Percentiles rank a stretch among this genome's conserved stretches.
These are phyloP conservation scores for Thelephora ganbajun DNA, from an alignment of 768 basidiomycete species.

Conservation along the genomic window DNA sequence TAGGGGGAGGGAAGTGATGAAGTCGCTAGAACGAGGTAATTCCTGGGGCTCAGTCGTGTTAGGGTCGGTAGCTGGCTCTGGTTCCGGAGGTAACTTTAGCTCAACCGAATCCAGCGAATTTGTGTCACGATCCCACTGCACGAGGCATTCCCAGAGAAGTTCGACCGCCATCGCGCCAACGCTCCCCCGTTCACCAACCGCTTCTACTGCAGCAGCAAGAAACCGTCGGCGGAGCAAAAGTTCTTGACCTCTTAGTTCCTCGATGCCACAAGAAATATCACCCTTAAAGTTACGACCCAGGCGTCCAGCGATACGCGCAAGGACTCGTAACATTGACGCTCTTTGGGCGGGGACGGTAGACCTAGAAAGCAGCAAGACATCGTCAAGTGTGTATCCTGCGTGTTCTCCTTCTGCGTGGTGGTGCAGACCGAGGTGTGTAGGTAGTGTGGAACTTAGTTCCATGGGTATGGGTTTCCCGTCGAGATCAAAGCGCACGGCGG, in stretches of 20 bases:
- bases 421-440: conserved; percentile 79
- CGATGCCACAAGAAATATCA: conserved; percentile 18
- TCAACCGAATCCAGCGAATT: conserved; percentile 31
- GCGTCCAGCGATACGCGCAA: conserved; percentile 40
- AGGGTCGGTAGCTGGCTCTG: conserved; percentile 9
- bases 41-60: conserved; percentile 13
- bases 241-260: conserved; percentile 22
- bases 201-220: conserved; percentile 52
- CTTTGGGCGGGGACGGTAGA: conserved; percentile 79
- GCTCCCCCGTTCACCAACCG: conserved; percentile 48
- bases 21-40: conserved; percentile 13
- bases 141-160: conserved; percentile 60
- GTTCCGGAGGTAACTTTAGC: conserved; percentile 14
- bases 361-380: conserved; percentile 64
- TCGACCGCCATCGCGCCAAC: conserved; percentile 58
- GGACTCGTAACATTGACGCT: conserved; percentile 63
- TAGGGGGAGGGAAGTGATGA: conserved; percentile 23
- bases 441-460: conserved; percentile 39
- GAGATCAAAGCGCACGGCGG: conserved; percentile 49
- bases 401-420: conserved; percentile 73
- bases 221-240: conserved; percentile 42
- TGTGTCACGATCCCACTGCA: conserved; percentile 40
- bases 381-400: conserved; percentile 84
- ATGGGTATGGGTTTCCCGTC: conserved; percentile 54
- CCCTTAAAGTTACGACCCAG: conserved; percentile 16